Base-by-base conservation (phyloP, 2,329 filamentous ascomycete species). In the Xylaria sp. region DNA sequence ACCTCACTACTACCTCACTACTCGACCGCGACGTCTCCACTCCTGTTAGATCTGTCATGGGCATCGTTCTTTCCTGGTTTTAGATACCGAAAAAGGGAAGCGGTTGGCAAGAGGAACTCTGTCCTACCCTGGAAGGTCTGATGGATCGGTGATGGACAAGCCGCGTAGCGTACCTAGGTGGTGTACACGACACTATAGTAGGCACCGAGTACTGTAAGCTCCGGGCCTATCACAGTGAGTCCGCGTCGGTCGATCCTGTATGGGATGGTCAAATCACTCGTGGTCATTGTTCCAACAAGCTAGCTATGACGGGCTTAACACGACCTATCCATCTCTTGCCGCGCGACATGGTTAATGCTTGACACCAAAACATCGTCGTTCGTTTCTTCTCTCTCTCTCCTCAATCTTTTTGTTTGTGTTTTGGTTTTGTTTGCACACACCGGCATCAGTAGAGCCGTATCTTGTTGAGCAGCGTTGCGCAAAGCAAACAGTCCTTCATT, bases 361-460 rank as follows among this genome's bases (percentile, higher is more conserved):
- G 57, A 50, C 40, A 8, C 29, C 23, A 42, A 21, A 10, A 47
- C 25, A 57, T 50, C 35, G 21, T 66, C 47, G 9, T 21, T 65
- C 23, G 29, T 65, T 55, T 62, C 51, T 60, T 62, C 53, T 55
- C 37, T 47, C 44, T 65, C 61, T 59, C 53, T 27, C 40, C 44
- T 50, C 42, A 42, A 23, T 50, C 54, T 55, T 66, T 16, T 66
- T 16, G 58, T 40, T 59, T 60, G 66, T 66, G 48, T 60, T 64
- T 69, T 68, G 57, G 42, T 60, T 64, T 69, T 69, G 57, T 59
- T 63, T 61, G 57, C 71, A 60, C 63, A 70, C 44, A 21, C 59
- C 40, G 60, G 40, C 66, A 69, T 65, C 47, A 23, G 50, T 60
- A 65, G 67, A 58, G 64, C 48, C 62, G 27, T 29, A 55, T 55